These are phyloP conservation scores for Debaryomyces psychrophilus DNA, from an alignment of 1,139 yeast genomes.

Conservation along the genomic window DNA sequence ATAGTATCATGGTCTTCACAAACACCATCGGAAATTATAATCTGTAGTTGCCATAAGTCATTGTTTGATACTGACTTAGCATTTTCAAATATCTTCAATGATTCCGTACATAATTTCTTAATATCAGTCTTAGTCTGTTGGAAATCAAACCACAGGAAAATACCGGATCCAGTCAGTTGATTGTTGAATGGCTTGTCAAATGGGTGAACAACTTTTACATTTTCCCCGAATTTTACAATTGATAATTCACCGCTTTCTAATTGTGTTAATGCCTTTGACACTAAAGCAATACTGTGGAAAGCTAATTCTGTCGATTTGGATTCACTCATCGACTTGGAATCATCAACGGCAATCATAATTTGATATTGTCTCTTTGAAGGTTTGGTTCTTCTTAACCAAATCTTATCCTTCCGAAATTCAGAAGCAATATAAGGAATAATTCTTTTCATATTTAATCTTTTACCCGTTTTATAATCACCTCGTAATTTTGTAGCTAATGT, in stretches of 20 bases:
- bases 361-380: slow-evolving; percentile 98
- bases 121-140: slow-evolving; percentile 88
- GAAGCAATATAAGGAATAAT: slow-evolving; percentile 98
- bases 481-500: slow-evolving; percentile 89
- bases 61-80: slow-evolving; percentile 59
- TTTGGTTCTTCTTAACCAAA: slow-evolving; percentile 96
- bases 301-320: slow-evolving; percentile 89
- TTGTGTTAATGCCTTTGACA: slow-evolving; percentile 90
- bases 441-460: slow-evolving; percentile 94
- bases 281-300: slow-evolving; percentile 91
- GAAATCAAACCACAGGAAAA: slow-evolving; percentile 89
- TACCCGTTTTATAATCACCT: slow-evolving; percentile 98
- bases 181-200: slow-evolving; percentile 80
- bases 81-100: slow-evolving; percentile 73
- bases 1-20: slow-evolving; percentile 91
- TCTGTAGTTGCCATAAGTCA: slow-evolving; percentile 92
- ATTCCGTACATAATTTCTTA: slow-evolving; percentile 66
- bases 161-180: slow-evolving; percentile 78
- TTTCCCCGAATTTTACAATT: slow-evolving; percentile 88
- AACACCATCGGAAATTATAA: slow-evolving; percentile 92
- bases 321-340: slow-evolving; percentile 96
- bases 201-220: slow-evolving; percentile 82
- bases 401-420: slow-evolving; percentile 95
- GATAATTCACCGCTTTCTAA: slow-evolving; percentile 93
- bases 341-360: slow-evolving; percentile 96